Conservation (phyloP, 179 eudicot genomes). For the Silene coronaria region DNA sequence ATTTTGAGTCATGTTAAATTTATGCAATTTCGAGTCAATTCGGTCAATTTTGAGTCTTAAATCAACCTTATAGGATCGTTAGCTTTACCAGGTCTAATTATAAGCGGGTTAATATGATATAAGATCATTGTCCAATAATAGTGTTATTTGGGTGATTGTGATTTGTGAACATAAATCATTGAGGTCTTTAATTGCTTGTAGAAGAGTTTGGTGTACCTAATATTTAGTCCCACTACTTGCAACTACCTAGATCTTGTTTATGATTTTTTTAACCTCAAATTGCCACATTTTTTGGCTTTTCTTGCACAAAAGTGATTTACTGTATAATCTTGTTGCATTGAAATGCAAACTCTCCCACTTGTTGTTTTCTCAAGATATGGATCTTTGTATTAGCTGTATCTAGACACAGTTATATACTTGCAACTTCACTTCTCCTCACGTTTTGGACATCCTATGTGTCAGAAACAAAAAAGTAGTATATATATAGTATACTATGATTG, state of each 20-base stretch:
- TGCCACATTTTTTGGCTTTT: not conserved
- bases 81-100: too few relatives aligned
- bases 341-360: conserved; percentile 19
- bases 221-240: not conserved
- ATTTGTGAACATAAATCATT: not conserved
- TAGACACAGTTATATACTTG: not conserved
- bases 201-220: conserved; percentile 4
- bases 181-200: not conserved
- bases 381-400: conserved; percentile 18
- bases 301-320: conserved; percentile 9
- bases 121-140: too few relatives aligned
- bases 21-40: too few relatives aligned
- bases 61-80: too few relatives aligned
- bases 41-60: too few relatives aligned
- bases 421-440: conserved; percentile 16
- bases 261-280: not conserved
- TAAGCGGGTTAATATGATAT: too few relatives aligned
- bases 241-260: not conserved
- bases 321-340: conserved; percentile 18
- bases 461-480: not conserved
- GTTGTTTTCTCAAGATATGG: conserved; percentile 22
- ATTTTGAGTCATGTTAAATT: too few relatives aligned
- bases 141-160: too few relatives aligned
- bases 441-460: conserved; percentile 29
- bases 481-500: too few relatives aligned